Percentiles rank a stretch among this genome's conserved stretches.
Evolutionary conservation across 2,329 filamentous ascomycete species (phyloP).

Genomic region (Colletotrichum eleusines): DNA sequence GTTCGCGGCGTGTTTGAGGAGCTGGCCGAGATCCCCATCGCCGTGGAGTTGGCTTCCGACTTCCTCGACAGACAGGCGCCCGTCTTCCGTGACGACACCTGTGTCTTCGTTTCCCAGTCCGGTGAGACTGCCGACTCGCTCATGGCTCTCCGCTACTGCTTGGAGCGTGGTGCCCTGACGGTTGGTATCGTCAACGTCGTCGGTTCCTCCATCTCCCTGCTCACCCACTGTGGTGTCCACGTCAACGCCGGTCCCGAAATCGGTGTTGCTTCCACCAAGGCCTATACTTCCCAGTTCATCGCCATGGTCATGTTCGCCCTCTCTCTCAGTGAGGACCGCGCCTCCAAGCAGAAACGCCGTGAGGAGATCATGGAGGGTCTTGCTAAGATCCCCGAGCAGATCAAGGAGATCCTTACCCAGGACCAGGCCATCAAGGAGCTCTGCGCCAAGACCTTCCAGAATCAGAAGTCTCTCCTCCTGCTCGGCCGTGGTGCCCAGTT

Average conservation of each 20-base stretch:
- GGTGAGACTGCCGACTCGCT: conserved; percentile 98
- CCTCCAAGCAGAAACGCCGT: conserved; percentile 90
- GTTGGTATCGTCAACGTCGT: conserved; percentile 99
- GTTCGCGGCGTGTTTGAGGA: conserved; percentile 98
- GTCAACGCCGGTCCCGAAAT: conserved; percentile 99
- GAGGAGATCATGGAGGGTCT: conserved; percentile 98
- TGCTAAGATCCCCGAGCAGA: conserved; percentile 87
- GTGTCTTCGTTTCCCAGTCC: conserved; percentile 98
- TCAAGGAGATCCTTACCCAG: conserved; percentile 90
- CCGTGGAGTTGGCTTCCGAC: conserved; percentile 96
- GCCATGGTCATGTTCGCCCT: conserved; percentile 99
- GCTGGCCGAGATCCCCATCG: conserved; percentile 96
- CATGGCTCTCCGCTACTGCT: conserved; percentile 96
- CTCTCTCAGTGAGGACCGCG: conserved; percentile 94
- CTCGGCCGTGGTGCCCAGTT: conserved; percentile 96
- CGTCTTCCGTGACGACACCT: conserved; percentile 99
- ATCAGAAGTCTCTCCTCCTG: conserved; percentile 95
- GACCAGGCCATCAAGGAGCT: conserved; percentile 95
- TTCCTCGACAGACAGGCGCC: conserved; percentile 97
- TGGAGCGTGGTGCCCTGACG: conserved; percentile 96
- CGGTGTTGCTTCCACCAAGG: conserved; percentile 98
- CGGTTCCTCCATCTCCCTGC: conserved; percentile 96
- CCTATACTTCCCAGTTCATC: conserved; percentile 98
- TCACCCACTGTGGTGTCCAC: conserved; percentile 99
- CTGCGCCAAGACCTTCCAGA: conserved; percentile 91